Evolutionary conservation across 2,329 filamentous ascomycete genomes (phyloP).

Genomic region (Ophiocordyceps australis): DNA sequence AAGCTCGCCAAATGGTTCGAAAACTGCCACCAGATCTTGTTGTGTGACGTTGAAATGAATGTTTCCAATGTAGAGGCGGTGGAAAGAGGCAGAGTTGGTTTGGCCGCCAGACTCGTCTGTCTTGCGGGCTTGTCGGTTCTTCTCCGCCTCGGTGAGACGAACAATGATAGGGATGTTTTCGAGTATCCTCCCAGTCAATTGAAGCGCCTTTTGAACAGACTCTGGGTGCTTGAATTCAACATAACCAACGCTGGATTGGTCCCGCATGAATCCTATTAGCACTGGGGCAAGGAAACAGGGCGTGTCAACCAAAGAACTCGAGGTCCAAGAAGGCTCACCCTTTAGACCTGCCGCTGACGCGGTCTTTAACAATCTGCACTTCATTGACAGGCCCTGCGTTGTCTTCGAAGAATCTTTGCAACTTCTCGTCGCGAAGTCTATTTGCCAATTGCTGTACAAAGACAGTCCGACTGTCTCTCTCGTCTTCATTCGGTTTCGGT

Average conservation of each 20-base stretch:
- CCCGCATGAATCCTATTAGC: conserved; percentile 15
- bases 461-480: conserved; percentile 88
- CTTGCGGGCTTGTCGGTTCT: conserved; percentile 89
- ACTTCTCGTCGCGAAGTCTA: conserved; percentile 75
- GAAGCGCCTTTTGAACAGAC: conserved; percentile 79
- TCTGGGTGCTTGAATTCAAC: conserved; percentile 98
- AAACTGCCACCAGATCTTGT: conserved; percentile 85
- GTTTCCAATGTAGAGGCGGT: conserved; percentile 96
- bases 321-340: conserved; percentile 41
- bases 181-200: conserved; percentile 97
- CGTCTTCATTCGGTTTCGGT: conserved; percentile 76
- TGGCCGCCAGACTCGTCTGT: conserved; percentile 50
- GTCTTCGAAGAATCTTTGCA: conserved; percentile 91
- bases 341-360: conserved; percentile 92
- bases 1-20: conserved; percentile 92
- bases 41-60: conserved; percentile 99
- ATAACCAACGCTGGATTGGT: conserved; percentile 85
- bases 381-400: conserved; percentile 89
- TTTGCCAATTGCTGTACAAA: conserved; percentile 98
- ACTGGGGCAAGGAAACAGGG: conserved; percentile 1
- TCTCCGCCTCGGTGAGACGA: conserved; percentile 95
- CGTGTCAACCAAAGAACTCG: neutral
- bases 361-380: conserved; percentile 95
- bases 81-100: conserved; percentile 83
- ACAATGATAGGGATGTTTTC: conserved; percentile 97